Conservation (phyloP, 371 early-diverging fungal genomes). For the Saksenaea oblongispora region DNA sequence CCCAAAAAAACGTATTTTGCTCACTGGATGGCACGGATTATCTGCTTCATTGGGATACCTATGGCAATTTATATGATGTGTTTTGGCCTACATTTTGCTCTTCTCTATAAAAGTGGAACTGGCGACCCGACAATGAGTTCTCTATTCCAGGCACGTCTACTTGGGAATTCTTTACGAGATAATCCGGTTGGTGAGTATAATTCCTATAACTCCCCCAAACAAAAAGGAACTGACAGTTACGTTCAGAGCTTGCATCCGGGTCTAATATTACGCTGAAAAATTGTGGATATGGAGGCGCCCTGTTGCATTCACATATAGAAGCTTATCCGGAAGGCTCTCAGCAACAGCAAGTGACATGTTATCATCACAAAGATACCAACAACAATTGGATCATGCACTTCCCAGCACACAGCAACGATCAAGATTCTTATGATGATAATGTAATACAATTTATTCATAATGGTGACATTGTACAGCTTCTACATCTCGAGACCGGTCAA, state of each 20-base stretch:
- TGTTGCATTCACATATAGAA: slow-evolving; percentile 97
- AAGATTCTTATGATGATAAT: neutral
- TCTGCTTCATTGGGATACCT: slow-evolving; percentile 88
- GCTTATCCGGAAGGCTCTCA: slow-evolving; percentile 77
- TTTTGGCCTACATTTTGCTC: slow-evolving; percentile 91
- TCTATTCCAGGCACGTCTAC: slow-evolving; percentile 92
- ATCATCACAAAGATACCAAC: slow-evolving; percentile 95
- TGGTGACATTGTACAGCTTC: slow-evolving; percentile 82
- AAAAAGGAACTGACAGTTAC: neutral
- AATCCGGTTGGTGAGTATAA: slow-evolving; percentile 75
- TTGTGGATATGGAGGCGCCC: slow-evolving; percentile 83
- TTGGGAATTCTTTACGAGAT: slow-evolving; percentile 76
- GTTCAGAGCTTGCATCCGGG: slow-evolving; percentile 87
- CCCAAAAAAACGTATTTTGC: slow-evolving; percentile 67
- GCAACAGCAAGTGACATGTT: slow-evolving; percentile 59
- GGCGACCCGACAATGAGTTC: slow-evolving; percentile 98
- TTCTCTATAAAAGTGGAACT: slow-evolving; percentile 84
- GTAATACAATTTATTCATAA: slow-evolving; percentile 58
- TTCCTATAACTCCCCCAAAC: neutral
- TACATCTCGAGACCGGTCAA: slow-evolving; percentile 69
- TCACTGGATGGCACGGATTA: slow-evolving; percentile 80
- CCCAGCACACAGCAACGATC: slow-evolving; percentile 12
- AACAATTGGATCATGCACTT: slow-evolving; percentile 87
- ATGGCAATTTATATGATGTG: slow-evolving; percentile 81
- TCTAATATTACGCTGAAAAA: slow-evolving; percentile 91